Conservation (phyloP, 371 early-diverging fungal species). For the Lichtheimia corymbifera region DNA sequence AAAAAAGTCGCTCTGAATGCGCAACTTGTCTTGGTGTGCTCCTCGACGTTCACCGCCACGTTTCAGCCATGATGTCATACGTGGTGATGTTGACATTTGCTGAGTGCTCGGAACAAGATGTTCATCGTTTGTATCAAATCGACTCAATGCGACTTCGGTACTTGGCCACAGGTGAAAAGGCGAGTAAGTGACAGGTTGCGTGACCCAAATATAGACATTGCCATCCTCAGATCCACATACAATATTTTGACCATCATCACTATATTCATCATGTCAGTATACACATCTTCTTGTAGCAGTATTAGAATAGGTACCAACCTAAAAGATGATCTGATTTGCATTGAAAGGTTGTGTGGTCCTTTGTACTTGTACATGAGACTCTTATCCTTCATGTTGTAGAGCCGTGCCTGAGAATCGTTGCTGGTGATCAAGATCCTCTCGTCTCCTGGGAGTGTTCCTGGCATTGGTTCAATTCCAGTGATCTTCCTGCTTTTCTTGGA, state of each 20-base stretch:
- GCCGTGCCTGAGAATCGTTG: conserved; percentile 80
- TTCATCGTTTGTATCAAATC: conserved; percentile 12
- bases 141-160: conserved; percentile 8
- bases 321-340: conserved; percentile 74
- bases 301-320: conserved; percentile 31
- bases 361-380: conserved; percentile 74
- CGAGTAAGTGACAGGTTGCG: conserved; percentile 43
- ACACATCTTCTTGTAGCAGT: neutral
- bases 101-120: neutral
- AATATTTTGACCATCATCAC: conserved; percentile 75
- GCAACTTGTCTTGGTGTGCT: conserved; percentile 26
- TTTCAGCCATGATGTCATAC: conserved; percentile 14
- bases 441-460: conserved; percentile 50
- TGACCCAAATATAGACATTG: conserved; percentile 75
- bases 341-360: conserved; percentile 67
- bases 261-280: conserved; percentile 7
- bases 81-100: neutral
- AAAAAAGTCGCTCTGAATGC: conserved; percentile 42
- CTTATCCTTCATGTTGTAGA: conserved; percentile 77
- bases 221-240: conserved; percentile 84
- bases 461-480: conserved; percentile 71
- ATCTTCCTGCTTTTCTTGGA: conserved; percentile 69
- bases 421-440: conserved; percentile 70
- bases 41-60: conserved; percentile 24
- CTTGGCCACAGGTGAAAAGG: conserved; percentile 42